Conservation (phyloP, 768 basidiomycete genomes). For the Naganishia randhawae region DNA sequence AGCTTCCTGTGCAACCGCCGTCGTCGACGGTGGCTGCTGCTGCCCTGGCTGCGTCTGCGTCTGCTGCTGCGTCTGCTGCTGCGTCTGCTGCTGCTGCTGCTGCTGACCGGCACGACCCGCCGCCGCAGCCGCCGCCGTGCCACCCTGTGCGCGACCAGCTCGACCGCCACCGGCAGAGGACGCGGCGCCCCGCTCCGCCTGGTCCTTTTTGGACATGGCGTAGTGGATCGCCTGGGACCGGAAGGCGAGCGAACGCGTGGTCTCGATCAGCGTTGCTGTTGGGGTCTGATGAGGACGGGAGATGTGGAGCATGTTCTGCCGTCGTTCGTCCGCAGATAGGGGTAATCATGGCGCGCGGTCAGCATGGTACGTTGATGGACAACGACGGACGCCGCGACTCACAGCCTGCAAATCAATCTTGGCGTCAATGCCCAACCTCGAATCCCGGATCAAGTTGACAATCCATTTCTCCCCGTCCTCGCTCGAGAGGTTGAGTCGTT, state of each 20-base stretch:
- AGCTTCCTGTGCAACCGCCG: constrained; percentile 18
- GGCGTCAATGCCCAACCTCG: constrained; percentile 91
- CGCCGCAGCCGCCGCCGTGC: too few species aligned
- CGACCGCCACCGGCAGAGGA: neutral
- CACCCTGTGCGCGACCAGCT: neutral
- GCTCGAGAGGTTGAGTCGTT: constrained; percentile 83
- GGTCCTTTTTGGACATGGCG: constrained; percentile 57
- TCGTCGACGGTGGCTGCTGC: constrained; percentile 4
- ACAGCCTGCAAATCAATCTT: constrained; percentile 97
- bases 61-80: neutral
- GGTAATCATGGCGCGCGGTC: too few species aligned
- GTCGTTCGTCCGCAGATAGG: too few species aligned
- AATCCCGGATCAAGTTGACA: constrained; percentile 96
- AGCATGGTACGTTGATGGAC: too few species aligned
- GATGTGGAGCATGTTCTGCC: constrained; percentile 94
- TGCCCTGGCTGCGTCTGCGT: neutral
- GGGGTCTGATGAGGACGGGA: constrained; percentile 81
- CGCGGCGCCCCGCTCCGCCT: constrained; percentile 28
- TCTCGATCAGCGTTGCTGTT: constrained; percentile 91
- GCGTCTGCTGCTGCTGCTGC: neutral
- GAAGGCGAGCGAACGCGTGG: constrained; percentile 84
- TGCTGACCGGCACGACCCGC: too few species aligned
- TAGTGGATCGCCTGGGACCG: constrained; percentile 85
- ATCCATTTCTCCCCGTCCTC: constrained; percentile 99
- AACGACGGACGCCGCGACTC: constrained; percentile 28